Evolutionary conservation across 345 rosid species (phyloP).

Genomic region (Pugionium cornutum): DNA sequence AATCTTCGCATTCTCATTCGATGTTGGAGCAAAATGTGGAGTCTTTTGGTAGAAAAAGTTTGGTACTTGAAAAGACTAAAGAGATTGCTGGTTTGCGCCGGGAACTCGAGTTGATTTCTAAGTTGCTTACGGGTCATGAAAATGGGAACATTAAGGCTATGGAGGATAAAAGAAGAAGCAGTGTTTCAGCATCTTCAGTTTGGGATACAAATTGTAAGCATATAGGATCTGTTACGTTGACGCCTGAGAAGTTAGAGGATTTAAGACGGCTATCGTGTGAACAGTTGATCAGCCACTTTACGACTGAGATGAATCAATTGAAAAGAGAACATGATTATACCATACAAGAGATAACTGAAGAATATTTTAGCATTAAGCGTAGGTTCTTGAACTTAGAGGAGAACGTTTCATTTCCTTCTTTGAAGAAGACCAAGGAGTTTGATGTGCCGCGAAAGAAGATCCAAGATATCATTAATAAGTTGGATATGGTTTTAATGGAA

Average conservation of each 20-base stretch:
- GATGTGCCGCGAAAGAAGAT: constrained; percentile 64
- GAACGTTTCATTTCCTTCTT: constrained; percentile 39
- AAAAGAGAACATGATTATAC: constrained; percentile 63
- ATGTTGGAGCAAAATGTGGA: constrained; percentile 42
- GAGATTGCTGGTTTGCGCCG: constrained; percentile 59
- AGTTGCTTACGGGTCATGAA: constrained; percentile 49
- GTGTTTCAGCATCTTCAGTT: too few species aligned
- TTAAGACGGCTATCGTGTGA: constrained; percentile 46
- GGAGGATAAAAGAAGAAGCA: constrained; percentile 26
- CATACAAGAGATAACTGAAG: constrained; percentile 62
- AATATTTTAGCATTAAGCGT: constrained; percentile 53
- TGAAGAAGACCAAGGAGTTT: constrained; percentile 66
- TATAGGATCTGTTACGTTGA: constrained; percentile 39
- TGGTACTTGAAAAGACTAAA: constrained; percentile 47
- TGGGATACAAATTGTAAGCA: background rate
- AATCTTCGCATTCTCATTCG: too few species aligned
- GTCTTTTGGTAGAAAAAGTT: constrained; percentile 37
- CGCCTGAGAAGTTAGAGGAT: constrained; percentile 55
- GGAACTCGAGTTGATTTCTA: constrained; percentile 62
- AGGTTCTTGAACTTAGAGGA: constrained; percentile 52
- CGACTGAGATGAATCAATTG: constrained; percentile 68
- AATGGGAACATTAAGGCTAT: constrained; percentile 45
- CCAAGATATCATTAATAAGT: constrained; percentile 48
- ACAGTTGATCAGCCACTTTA: constrained; percentile 47
- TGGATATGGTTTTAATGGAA: constrained; percentile 56